Conservation (phyloP, 306 rosid species). For the Ammopiptanthus mongolicus region DNA sequence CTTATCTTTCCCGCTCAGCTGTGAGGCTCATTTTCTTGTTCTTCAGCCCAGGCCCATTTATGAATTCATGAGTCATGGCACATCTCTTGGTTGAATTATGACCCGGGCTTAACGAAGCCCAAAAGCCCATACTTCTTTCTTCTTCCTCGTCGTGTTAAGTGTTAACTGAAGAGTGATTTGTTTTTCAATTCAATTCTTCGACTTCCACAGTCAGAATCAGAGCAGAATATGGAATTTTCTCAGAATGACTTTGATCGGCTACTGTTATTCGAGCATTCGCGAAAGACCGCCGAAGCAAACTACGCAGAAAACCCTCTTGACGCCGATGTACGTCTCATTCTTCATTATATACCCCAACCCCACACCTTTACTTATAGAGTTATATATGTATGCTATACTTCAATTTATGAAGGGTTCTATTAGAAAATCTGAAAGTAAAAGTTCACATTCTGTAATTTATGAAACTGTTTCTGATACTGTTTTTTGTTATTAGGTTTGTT, state of each 20-base stretch:
- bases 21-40: no score
- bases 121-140: no score
- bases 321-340: slow-evolving; percentile 48
- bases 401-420: not conserved
- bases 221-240: slow-evolving; percentile 51
- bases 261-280: slow-evolving; percentile 45
- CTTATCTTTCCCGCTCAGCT: not conserved
- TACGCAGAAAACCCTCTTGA: slow-evolving; percentile 58
- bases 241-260: slow-evolving; percentile 57
- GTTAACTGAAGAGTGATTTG: not conserved
- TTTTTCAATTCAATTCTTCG: not conserved
- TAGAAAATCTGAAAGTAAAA: not conserved
- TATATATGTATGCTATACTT: not conserved
- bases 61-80: no score
- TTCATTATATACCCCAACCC: no score
- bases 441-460: not conserved
- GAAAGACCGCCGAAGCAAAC: slow-evolving; percentile 55
- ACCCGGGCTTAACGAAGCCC: no score
- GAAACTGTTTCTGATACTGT: not conserved
- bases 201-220: not conserved
- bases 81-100: no score
- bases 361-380: not conserved
- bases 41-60: no score
- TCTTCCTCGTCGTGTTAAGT: no score
- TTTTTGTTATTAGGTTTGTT: not conserved